Base-by-base conservation (phyloP, 371 early-diverging fungal genomes). In the Rhizopus delemar region DNA sequence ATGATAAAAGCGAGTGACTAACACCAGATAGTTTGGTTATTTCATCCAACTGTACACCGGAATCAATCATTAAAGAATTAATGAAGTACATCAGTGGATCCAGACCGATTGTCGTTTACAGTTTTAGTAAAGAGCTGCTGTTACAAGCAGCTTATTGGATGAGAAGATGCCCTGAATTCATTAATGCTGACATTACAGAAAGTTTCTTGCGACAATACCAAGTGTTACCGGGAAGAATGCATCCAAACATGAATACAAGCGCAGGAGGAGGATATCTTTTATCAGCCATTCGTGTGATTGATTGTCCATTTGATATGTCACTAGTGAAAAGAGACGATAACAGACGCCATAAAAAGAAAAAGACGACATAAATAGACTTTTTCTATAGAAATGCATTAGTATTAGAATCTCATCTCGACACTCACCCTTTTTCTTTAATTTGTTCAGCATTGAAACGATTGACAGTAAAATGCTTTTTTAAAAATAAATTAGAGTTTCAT, bases 201-300 rank as follows among this genome's bases (percentile, higher is more conserved):
- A 91, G 91, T 62, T 93, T 91, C 89, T 66, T 95, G 38, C 81
- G 98, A 16, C 88, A 93, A 63, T 94, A 95, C 70, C 96, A 85
- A 66, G 95, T 96, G 4, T 73, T 92, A 43, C 89, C 93, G 1
- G 89, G 90, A 29, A 87, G 97, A 57, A 95, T 93, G 11, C 97
- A 96, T 65, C 98, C 98, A n/a, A 67, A 85, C 53, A 98, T 97
- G 97, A 90, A 73, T 56, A 94, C 84, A 57, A 87, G 87, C 62
- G 91, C 90, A 32, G 82, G 86, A 33, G 96, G 97, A 38, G 97
- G 97, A 0, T 92, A 82, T 49, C 59, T 98, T 29, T 68, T 98
- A 36, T 83, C 84, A 1, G 90, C 88, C 5, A 84, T 86, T 7
- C 74, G 80, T 41, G 82, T 90, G 15, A 79, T 88, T 59, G 80